phyloP scores from a whole-genome alignment of 352 stramenopile species.

The Hyaloperonospora brassicae region DNA sequence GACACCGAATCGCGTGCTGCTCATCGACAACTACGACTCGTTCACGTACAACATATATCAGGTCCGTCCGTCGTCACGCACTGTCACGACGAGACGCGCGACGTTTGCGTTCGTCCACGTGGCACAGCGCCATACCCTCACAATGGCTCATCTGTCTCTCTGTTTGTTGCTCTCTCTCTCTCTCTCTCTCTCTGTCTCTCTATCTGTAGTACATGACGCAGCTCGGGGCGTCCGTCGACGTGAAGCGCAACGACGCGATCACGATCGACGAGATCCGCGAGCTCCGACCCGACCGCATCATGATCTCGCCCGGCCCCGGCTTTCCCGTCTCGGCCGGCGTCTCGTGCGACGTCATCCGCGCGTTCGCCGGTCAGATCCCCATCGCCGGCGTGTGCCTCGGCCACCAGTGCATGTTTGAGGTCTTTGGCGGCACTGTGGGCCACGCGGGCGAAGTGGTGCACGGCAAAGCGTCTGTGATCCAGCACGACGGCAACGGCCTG shows the following conservation, averaged over 20 bases:
- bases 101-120: no score
- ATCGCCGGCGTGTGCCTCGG: constrained; percentile 81
- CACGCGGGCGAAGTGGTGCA: constrained; percentile 85
- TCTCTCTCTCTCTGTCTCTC: neutral
- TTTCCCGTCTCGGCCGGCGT: constrained; percentile 78
- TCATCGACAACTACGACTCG: constrained; percentile 89
- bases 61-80: constrained; percentile 19
- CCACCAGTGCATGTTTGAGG: constrained; percentile 83
- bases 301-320: constrained; percentile 81
- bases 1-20: constrained; percentile 50
- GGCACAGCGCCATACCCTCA: neutral
- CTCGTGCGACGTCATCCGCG: constrained; percentile 75
- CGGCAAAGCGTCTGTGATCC: constrained; percentile 80
- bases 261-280: constrained; percentile 69
- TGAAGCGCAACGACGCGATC: constrained; percentile 80
- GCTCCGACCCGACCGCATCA: constrained; percentile 75
- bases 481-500: constrained; percentile 76
- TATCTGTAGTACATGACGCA: constrained; percentile 70
- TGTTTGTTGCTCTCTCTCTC: neutral
- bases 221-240: constrained; percentile 67
- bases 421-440: constrained; percentile 79
- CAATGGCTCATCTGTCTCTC: neutral
- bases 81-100: no score
- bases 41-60: constrained; percentile 89
- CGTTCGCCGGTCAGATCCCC: constrained; percentile 73